Percentiles rank a stretch among this genome's conserved stretches.
Conservation (phyloP, 2,329 filamentous ascomycete genomes). For the Ascochyta clinopodiicola region DNA sequence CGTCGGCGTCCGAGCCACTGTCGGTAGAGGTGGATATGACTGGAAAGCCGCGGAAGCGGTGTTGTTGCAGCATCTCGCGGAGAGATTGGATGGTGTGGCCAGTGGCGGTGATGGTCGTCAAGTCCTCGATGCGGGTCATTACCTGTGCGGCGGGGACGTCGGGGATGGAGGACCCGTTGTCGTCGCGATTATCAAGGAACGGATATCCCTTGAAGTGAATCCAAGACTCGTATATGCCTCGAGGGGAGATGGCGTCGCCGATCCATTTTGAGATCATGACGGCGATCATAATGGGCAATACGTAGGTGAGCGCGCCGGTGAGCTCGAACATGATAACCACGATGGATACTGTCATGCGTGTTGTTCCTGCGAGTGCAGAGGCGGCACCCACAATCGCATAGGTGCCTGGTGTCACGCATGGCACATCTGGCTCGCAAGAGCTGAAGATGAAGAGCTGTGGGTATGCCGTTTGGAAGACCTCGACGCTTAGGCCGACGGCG, state of each 20-base stretch:
- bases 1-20: conserved; percentile 54
- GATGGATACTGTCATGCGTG: conserved; percentile 95
- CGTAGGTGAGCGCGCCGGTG: conserved; percentile 92
- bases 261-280: conserved; percentile 99
- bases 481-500: conserved; percentile 85
- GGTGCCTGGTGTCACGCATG: conserved; percentile 90
- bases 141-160: conserved; percentile 86
- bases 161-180: conserved; percentile 68
- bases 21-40: conserved; percentile 62
- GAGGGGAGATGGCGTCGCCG: conserved; percentile 89
- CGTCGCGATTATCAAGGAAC: conserved; percentile 88
- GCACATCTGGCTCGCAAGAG: conserved; percentile 82
- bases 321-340: conserved; percentile 99
- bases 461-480: conserved; percentile 83
- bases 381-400: conserved; percentile 97
- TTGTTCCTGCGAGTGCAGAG: conserved; percentile 90
- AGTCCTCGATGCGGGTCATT: conserved; percentile 91
- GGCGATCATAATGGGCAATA: conserved; percentile 97
- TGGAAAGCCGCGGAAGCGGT: conserved; percentile 89
- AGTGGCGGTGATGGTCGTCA: conserved; percentile 84
- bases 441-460: conserved; percentile 79
- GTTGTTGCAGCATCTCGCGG: conserved; percentile 71
- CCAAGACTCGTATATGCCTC: conserved; percentile 97
- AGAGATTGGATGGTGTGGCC: conserved; percentile 86
- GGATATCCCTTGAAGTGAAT: conserved; percentile 96